Conservation (phyloP, 2,329 filamentous ascomycete genomes). For the Verticillium nonalfalfae region DNA sequence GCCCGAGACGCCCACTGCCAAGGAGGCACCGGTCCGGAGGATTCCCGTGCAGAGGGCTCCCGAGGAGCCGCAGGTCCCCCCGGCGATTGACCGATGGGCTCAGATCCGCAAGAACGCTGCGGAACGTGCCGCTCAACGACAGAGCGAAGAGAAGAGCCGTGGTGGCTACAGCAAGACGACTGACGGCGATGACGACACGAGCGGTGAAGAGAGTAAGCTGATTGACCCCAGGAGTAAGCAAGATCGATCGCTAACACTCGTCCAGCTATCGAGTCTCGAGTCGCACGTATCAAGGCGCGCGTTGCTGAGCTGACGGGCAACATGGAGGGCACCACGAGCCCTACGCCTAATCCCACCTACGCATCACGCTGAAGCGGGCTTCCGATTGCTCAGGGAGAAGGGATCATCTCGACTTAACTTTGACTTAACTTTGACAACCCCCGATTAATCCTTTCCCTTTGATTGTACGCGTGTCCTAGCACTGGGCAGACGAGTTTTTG, state of each 20-base stretch:
- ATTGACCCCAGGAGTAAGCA: not conserved
- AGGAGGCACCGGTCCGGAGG: slow-evolving; percentile 23
- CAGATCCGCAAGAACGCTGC: slow-evolving; percentile 94
- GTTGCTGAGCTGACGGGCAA: slow-evolving; percentile 90
- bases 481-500: not conserved
- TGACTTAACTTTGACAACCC: not conserved
- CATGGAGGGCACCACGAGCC: slow-evolving; percentile 53
- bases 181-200: slow-evolving; percentile 79
- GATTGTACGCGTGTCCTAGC: not conserved
- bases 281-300: slow-evolving; percentile 94
- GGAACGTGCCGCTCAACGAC: slow-evolving; percentile 62
- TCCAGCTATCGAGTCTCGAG: slow-evolving; percentile 89
- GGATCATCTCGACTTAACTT: too few species aligned
- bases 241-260: slow-evolving; percentile 14
- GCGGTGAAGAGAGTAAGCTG: slow-evolving; percentile 87
- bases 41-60: slow-evolving; percentile 1
- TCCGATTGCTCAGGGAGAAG: not conserved
- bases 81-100: slow-evolving; percentile 77
- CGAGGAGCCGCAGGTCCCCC: slow-evolving; percentile 21
- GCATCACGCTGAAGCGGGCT: not conserved
- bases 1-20: slow-evolving; percentile 19
- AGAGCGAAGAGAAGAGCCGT: slow-evolving; percentile 59
- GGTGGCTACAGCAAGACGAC: slow-evolving; percentile 49
- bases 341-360: slow-evolving; percentile 20
- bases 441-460: not conserved